Base-by-base conservation (phyloP, 2,329 filamentous ascomycete species). In the Colletotrichum gloeosporioides region DNA sequence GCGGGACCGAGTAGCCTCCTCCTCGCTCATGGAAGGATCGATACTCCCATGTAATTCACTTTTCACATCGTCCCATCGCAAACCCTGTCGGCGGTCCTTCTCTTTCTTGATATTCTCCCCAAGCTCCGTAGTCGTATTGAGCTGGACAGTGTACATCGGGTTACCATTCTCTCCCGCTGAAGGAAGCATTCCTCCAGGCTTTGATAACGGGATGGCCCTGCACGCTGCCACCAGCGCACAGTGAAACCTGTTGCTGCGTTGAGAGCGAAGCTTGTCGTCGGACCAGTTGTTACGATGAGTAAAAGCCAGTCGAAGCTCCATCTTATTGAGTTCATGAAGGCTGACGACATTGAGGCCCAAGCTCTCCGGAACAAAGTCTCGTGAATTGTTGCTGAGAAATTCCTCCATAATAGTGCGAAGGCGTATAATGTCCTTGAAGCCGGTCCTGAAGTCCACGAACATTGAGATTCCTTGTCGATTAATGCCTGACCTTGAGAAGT, bases 251-350 rank as follows among this genome's bases (percentile, higher is more conserved):
- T 94, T 95, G 78, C 92, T 90, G 34, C 93, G 90, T 77, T 93
- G 92, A 3, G 94, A 87, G 84, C 93, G 92, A 29, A 95, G 88
- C 71, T 92, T 87, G 82, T 95, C 93, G 80, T 94, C 94, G 79
- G 94, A 92, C 92, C 92, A 94, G 82, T 94, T 94, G 59, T 91
- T 93, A 78, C 94, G 94, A 87, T 94, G 94, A 82, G 94, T 94
- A 85, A 95, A 94, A 77, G 94, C 89, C 31, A 81, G 68, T 8
- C 77, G 74, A 10, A 83, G 78, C 73, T 83, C 81, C 64, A 83
- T 79, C 71, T 81, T 82, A 73, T 80, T 80, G 10, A 82, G 77
- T 67, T 82, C 80, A 70, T 80, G 77, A n/a, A 95, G 90, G 25
- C 70, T 76, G 53, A 91, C 89, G 75, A 95, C 85, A 81, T 93